A percentile compares a stretch with the other conserved stretches of the same genome.
Conservation (phyloP, 208 protist genomes). For the Wallacemonas sp. region DNA sequence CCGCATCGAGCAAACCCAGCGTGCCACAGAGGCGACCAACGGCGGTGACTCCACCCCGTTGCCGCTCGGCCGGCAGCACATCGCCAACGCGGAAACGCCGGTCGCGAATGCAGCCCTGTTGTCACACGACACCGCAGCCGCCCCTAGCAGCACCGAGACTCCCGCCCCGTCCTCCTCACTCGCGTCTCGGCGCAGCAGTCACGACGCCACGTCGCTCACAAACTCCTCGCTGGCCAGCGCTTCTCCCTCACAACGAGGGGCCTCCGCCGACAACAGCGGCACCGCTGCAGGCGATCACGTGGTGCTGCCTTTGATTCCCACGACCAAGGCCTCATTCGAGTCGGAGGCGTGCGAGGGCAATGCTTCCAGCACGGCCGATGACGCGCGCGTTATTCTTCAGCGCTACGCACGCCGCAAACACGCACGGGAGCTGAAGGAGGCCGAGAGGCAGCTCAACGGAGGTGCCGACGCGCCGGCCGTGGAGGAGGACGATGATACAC, state of each 20-base stretch:
- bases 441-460: neutral
- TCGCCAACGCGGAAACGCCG: neutral
- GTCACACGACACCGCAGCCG: neutral
- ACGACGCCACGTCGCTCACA: neutral
- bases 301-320: no score
- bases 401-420: conserved; percentile 49
- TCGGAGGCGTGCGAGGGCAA: no score
- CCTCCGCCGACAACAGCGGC: no score
- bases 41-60: neutral
- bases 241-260: no score
- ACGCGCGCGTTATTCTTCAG: conserved; percentile 49
- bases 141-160: neutral
- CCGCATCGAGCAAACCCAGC: conserved; percentile 21
- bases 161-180: neutral
- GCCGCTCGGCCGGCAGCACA: conserved; percentile 5
- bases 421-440: neutral
- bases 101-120: conserved; percentile 6
- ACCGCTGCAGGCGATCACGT: no score
- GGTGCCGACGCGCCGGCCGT: no score
- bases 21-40: neutral
- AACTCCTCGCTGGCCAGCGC: neutral
- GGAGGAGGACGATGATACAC: neutral
- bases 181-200: neutral
- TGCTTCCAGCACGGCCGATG: conserved; percentile 19
- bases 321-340: no score